Evolutionary conservation across 2,329 filamentous ascomycete genomes (phyloP), one percentile per base, ranked within the genome.

Genomic region (Shiraia sp.): DNA sequence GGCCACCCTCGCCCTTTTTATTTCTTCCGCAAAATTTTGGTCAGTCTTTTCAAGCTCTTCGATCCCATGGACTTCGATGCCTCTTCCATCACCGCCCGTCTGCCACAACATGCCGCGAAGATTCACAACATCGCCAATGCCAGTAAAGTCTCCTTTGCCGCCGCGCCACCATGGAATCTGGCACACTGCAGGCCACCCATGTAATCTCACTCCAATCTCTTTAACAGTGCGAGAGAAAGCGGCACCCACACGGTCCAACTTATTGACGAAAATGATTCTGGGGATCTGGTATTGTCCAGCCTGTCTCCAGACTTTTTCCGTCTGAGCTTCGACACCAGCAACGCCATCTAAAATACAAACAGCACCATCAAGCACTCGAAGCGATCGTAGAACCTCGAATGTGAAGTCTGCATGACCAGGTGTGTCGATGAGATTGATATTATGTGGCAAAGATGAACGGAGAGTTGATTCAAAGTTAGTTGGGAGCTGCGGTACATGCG

Each of bases 391-490:
- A 2, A 97, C 93, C 68, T 99, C 93, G 61, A 97, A 97, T 1
- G 92, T 90, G 59, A 99, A 99, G 67, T 99, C 93, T 15, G 95
- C 91, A 64, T 99, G 93, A 1, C 93, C 93, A 2, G 93, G 93
- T 0, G 93, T 97, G 66, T 99, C 93, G 46, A 99, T 97, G 14
- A 68, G 56, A 37, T 68, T 69, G 40, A 65, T 53, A 25, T 67
- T 70, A 65, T 92, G 83, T 2, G 81, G 68, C 6, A 73, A 66
- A 6, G 73, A 71, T 32, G 79, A 83, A 40, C 72, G 73, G 6
- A 81, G 70, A 7, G 53, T 41, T 6, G 44, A 44, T 4, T 63
- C 57, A 39, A 61, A 61, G 5, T 55, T 49, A 26, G 47, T 1
- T 66, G 71, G n/a, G 59, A 63, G 17, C 69, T 39, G 45, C 16